Percentiles rank a stretch among this genome's conserved stretches.
Evolutionary conservation across 2,329 filamentous ascomycete species (phyloP).

Genomic region (Erysiphe neolycopersici): DNA sequence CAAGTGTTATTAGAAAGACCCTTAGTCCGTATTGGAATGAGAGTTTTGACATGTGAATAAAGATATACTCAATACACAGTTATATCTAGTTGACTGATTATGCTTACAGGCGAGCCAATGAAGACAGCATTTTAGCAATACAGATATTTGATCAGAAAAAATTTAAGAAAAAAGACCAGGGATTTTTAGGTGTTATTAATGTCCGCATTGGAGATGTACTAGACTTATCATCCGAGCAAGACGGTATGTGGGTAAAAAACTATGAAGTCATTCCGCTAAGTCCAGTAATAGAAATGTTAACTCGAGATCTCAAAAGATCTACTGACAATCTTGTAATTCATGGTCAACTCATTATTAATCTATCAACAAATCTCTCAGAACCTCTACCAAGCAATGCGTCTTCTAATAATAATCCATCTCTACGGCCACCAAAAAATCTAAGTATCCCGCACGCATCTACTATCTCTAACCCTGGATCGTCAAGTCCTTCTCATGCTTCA

Average conservation of each 20-base stretch:
- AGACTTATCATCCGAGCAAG: constrained; percentile 65
- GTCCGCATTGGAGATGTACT: constrained; percentile 86
- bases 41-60: constrained; percentile 68
- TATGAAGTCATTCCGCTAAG: background rate
- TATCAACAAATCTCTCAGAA: constrained; percentile 65
- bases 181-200: constrained; percentile 93
- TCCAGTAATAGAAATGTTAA: constrained; percentile 56
- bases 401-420: constrained; percentile 5
- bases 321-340: constrained; percentile 95
- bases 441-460: constrained; percentile 9
- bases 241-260: constrained; percentile 37
- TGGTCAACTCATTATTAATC: constrained; percentile 86
- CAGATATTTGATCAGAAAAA: constrained; percentile 99
- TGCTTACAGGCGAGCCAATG: constrained; percentile 49
- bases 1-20: constrained; percentile 85
- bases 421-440: constrained; percentile 11
- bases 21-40: constrained; percentile 99
- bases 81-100: constrained; percentile 1
- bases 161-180: constrained; percentile 99
- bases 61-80: constrained; percentile 3
- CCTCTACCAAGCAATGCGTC: constrained; percentile 27
- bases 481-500: constrained; percentile 14
- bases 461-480: constrained; percentile 8
- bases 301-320: constrained; percentile 86
- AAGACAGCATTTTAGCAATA: constrained; percentile 89